phyloP scores from a whole-genome alignment of 345 rosid species.

The Aurinia saxatilis region DNA sequence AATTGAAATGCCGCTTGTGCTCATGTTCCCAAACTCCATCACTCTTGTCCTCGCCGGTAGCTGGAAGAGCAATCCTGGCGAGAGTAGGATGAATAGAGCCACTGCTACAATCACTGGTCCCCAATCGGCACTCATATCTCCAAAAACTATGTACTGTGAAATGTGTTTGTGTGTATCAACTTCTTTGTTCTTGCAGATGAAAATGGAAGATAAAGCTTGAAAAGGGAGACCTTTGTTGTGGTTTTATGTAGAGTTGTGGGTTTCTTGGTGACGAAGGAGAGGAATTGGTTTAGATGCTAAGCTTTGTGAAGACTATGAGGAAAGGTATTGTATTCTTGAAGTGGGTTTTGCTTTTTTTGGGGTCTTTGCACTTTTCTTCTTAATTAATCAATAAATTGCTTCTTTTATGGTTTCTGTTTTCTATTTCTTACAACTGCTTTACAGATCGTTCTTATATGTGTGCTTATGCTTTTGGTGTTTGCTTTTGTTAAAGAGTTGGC shows the following conservation, averaged over 20 bases:
- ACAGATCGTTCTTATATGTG: slow-evolving; percentile 25
- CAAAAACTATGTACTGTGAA: neutral
- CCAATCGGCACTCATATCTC: slow-evolving; percentile 83
- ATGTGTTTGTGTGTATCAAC: neutral
- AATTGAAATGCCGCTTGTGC: slow-evolving; percentile 82
- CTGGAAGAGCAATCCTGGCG: slow-evolving; percentile 96
- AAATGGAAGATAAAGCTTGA: slow-evolving; percentile 7
- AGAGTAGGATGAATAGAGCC: slow-evolving; percentile 66
- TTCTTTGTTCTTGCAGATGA: neutral
- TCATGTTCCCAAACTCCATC: slow-evolving; percentile 91
- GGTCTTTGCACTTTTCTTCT: neutral
- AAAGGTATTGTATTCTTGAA: slow-evolving; percentile 30
- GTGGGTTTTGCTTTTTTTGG: slow-evolving; percentile 10
- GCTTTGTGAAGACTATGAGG: slow-evolving; percentile 27
- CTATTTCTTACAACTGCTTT: slow-evolving; percentile 17
- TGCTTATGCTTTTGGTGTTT: slow-evolving; percentile 12
- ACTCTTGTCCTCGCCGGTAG: slow-evolving; percentile 72
- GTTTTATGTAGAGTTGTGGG: slow-evolving; percentile 25
- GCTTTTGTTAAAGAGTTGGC: slow-evolving; percentile 18
- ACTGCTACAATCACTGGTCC: slow-evolving; percentile 78
- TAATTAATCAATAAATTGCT: slow-evolving; percentile 17
- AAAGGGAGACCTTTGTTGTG: slow-evolving; percentile 7
- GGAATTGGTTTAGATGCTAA: slow-evolving; percentile 24
- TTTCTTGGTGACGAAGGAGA: slow-evolving; percentile 33
- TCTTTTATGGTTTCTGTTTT: slow-evolving; percentile 15